phyloP scores from a whole-genome alignment of 306 rosid genomes.

The Glycyrrhiza uralensis region DNA sequence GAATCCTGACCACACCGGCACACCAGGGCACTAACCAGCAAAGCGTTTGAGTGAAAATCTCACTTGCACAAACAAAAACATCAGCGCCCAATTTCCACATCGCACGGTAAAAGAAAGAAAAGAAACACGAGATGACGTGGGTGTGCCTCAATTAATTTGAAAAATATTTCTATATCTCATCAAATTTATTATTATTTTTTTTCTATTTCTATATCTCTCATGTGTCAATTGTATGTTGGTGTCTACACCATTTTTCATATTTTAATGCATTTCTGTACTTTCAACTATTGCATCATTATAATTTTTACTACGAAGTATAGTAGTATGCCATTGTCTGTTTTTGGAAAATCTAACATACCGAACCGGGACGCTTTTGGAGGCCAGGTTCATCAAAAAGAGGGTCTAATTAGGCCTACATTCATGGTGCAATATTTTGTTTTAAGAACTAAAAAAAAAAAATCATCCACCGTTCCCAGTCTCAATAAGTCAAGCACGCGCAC shows the following conservation, averaged over 20 bases:
- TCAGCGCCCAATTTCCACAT: slow-evolving; percentile 29
- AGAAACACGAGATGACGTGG: not conserved
- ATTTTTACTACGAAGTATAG: too few relatives aligned
- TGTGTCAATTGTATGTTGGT: too few relatives aligned
- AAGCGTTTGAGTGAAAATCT: not conserved
- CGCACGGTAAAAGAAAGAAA: not conserved
- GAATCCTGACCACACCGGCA: too few relatives aligned
- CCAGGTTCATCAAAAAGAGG: slow-evolving; percentile 15
- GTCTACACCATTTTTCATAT: too few relatives aligned
- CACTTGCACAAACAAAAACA: not conserved
- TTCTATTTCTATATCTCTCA: too few relatives aligned
- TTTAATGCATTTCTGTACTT: too few relatives aligned
- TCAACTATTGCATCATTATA: too few relatives aligned
- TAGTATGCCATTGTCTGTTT: not conserved
- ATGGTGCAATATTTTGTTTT: not conserved
- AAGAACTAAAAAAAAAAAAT: not conserved
- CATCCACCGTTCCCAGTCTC: not conserved
- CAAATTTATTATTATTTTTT: too few relatives aligned
- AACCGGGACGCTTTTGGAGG: not conserved
- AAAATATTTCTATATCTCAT: too few relatives aligned
- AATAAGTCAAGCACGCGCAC: not conserved
- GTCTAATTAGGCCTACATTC: slow-evolving; percentile 36
- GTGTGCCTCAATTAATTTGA: too few relatives aligned
- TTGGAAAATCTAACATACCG: slow-evolving; percentile 3
- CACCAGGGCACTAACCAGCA: too few relatives aligned